Percentiles rank a stretch among this genome's conserved stretches.
Conservation (phyloP, 495 filamentous ascomycete species). For the Podospora pseudoanserina region DNA sequence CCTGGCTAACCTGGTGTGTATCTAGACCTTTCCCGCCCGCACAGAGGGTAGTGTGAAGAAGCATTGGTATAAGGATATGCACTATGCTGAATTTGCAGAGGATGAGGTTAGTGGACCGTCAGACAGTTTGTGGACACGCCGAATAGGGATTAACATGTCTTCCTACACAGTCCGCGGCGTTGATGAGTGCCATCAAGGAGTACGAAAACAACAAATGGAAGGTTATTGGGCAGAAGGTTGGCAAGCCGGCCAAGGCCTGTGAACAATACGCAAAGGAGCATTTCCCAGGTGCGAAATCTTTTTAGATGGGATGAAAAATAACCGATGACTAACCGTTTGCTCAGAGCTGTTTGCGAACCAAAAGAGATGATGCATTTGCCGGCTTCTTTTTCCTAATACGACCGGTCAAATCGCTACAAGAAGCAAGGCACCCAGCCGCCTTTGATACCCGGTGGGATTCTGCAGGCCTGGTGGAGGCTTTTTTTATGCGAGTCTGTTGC, state of each 20-base stretch:
- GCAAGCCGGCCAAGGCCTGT: constrained; percentile 98
- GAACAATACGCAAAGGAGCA: constrained; percentile 98
- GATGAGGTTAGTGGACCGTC: constrained; percentile 69
- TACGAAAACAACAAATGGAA: constrained; percentile 99
- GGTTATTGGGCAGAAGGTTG: constrained; percentile 89
- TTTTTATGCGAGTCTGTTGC: neutral
- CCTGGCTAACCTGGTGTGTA: neutral
- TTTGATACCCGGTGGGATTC: neutral
- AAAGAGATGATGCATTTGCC: neutral
- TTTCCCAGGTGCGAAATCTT: constrained; percentile 51
- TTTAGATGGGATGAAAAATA: neutral
- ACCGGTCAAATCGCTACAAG: neutral
- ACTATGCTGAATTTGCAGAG: constrained; percentile 98
- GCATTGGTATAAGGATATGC: constrained; percentile 99
- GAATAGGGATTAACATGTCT: neutral
- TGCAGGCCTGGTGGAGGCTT: neutral
- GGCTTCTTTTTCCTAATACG: neutral
- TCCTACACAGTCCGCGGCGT: constrained; percentile 64
- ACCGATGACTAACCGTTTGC: neutral
- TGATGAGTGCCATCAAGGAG: constrained; percentile 93
- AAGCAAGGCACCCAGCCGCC: neutral
- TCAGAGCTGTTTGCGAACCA: constrained; percentile 23
- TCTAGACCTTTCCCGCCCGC: constrained; percentile 79
- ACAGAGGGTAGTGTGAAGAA: constrained; percentile 99
- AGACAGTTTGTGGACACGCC: constrained; percentile 15